phyloP scores from a whole-genome alignment of 768 basidiomycete species.

The Exsudoporus frostii region DNA sequence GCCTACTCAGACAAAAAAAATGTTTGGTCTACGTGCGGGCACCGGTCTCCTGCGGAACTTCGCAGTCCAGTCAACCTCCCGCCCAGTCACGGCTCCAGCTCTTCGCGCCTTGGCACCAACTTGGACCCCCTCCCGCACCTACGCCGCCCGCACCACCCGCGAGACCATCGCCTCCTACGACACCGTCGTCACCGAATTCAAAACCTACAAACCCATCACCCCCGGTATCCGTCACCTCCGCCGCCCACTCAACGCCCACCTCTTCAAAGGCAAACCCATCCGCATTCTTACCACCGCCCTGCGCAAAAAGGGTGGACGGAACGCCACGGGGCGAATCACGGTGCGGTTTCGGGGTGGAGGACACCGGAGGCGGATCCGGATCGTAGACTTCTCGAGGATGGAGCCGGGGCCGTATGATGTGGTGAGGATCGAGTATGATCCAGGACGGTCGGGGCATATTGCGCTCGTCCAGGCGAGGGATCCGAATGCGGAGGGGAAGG shows the following conservation, averaged over 20 bases:
- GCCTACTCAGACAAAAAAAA: background rate
- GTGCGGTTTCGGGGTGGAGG: constrained; percentile 90
- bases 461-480: constrained; percentile 75
- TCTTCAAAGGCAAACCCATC: constrained; percentile 84
- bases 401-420: constrained; percentile 84
- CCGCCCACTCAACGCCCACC: constrained; percentile 75
- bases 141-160: constrained; percentile 33
- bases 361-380: constrained; percentile 80
- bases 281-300: constrained; percentile 77
- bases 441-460: constrained; percentile 90
- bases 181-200: constrained; percentile 58
- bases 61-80: constrained; percentile 1
- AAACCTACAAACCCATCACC: constrained; percentile 86
- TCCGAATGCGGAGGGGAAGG: constrained; percentile 45
- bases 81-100: background rate
- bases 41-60: constrained; percentile 13
- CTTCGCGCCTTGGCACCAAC: constrained; percentile 9
- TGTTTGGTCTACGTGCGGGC: constrained; percentile 16
- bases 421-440: constrained; percentile 95
- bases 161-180: constrained; percentile 34
- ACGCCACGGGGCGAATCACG: constrained; percentile 78
- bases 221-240: constrained; percentile 85
- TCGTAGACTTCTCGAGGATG: constrained; percentile 81
- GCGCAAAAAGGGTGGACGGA: constrained; percentile 85
- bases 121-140: constrained; percentile 23